Evolutionary conservation across 176 grass and related monocot genomes (phyloP).

Genomic region (Bromus sterilis): DNA sequence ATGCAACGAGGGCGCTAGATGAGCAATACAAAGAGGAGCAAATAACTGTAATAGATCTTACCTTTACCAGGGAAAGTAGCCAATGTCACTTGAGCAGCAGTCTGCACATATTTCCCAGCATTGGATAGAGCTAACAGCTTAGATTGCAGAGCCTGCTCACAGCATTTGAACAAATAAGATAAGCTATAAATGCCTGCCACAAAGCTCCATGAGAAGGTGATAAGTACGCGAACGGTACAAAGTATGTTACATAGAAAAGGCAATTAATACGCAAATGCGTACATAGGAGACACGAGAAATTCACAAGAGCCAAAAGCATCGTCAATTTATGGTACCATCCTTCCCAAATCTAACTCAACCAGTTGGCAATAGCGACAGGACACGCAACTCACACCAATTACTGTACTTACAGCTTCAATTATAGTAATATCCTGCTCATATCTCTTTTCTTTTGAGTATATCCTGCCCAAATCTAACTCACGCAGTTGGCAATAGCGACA

Average conservation of each 20-base stretch:
- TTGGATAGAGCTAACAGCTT: neutral
- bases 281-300: neutral
- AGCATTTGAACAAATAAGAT: slow-evolving; percentile 1
- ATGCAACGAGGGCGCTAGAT: neutral
- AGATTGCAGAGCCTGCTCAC: slow-evolving; percentile 15
- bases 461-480: neutral
- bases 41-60: neutral
- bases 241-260: neutral
- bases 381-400: neutral
- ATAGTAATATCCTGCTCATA: neutral
- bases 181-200: neutral
- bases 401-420: neutral
- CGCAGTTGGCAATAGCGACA: neutral
- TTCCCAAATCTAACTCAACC: neutral
- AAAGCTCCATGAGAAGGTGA: neutral
- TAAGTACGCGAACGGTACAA: neutral
- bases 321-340: neutral
- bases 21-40: neutral
- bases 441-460: too few species aligned
- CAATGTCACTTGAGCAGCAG: slow-evolving; percentile 3
- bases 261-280: neutral
- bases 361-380: neutral
- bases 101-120: slow-evolving; percentile 13
- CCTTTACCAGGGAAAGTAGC: slow-evolving; percentile 25
- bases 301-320: neutral